Evolutionary conservation across 352 stramenopile genomes (phyloP), one percentile per base, ranked within the genome.

Genomic region (Pythium plurisporium): DNA sequence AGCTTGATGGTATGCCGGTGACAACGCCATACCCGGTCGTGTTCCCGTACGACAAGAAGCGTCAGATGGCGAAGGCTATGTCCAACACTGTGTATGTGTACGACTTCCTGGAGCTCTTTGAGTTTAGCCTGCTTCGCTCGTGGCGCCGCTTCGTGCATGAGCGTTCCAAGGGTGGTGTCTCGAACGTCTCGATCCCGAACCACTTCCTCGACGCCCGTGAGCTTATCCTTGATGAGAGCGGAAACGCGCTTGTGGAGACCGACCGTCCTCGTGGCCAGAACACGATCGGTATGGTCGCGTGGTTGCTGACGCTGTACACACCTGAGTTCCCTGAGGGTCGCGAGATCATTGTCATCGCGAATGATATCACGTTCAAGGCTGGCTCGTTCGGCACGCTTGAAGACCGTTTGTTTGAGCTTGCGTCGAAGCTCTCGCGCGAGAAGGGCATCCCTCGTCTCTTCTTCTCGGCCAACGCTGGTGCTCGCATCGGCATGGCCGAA

Each of bases 291-390:
- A 99, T 99, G 97, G 96, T 99, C 53, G 98, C 97, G 23, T 99
- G 98, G 98, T 70, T 98, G 55, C 83, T 99, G 55, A 98, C 86
- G 54, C 65, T 99, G 22, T 97, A 97, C 73, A 99, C 98, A 43
- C 94, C 98, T 1, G 96, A 99, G 82, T 99, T 97, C 77, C 96
- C 92, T 15, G 76, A 95, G 51, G 96, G 96, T 38, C 93, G 97
- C 48, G 90, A 99, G 78, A 72, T 99, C 36, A 82, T 99, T 17
- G 72, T 99, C 44, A 99, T 99, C 79, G 91, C 97, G 41, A 99
- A 99, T 76, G 98, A 99, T 67, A 99, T 99, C 68, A 99, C 97
- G 26, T 91, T 97, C 77, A 98, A 99, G 73, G 97, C 97, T 40
- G 98, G 98, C 30, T 99, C 95, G 46, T 99, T 99, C 69, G 98